Conservation (phyloP, 768 basidiomycete species). For the Psilocybe subaeruginosa region DNA sequence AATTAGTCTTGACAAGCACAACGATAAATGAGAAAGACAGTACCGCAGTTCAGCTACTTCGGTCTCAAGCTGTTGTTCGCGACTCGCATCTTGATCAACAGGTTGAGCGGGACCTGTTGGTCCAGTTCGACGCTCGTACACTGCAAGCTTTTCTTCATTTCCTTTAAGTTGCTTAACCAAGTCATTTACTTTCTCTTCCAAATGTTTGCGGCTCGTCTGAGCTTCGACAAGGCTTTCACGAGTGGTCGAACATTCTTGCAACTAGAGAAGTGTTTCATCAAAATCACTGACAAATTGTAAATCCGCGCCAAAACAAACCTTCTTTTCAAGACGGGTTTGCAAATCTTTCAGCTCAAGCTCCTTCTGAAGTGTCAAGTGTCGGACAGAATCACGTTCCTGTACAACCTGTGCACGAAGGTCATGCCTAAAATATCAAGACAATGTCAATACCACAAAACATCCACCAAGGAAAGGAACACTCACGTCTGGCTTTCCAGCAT, state of each 20-base stretch:
- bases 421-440: conserved; percentile 47
- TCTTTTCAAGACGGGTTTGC: conserved; percentile 71
- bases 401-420: conserved; percentile 70
- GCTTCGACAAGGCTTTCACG: conserved; percentile 73
- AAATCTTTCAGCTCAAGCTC: conserved; percentile 81
- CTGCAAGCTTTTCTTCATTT: conserved; percentile 82
- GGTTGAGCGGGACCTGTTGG: conserved; percentile 33
- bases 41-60: conserved; percentile 88
- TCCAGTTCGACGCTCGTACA: conserved; percentile 74
- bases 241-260: conserved; percentile 64
- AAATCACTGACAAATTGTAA: neutral
- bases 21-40: conserved; percentile 17
- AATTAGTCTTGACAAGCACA: neutral
- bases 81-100: conserved; percentile 50
- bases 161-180: conserved; percentile 68
- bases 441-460: neutral
- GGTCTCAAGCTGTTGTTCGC: conserved; percentile 80
- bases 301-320: conserved; percentile 43
- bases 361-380: conserved; percentile 78
- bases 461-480: conserved; percentile 24
- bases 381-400: conserved; percentile 73
- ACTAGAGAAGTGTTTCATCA: conserved; percentile 38
- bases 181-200: conserved; percentile 72
- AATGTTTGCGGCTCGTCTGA: conserved; percentile 78
- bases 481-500: conserved; percentile 81